A percentile compares a stretch with the other conserved stretches of the same genome.
Evolutionary conservation across 345 rosid species (phyloP).

Genomic region (Cardiospermum halicacabum): DNA sequence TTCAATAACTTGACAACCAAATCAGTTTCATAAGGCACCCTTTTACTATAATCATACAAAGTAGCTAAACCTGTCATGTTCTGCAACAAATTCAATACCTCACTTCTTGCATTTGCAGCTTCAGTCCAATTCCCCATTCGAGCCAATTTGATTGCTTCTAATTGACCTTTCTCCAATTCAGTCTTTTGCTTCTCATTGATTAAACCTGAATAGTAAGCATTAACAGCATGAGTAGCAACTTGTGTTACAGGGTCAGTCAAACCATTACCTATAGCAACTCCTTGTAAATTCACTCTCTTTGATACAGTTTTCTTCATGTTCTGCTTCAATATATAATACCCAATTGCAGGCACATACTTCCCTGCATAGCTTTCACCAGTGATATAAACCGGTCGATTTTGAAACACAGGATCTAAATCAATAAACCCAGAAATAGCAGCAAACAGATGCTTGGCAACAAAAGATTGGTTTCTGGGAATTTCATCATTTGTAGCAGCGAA

Average conservation of each 20-base stretch:
- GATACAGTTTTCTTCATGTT: slow-evolving; percentile 28
- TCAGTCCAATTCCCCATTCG: slow-evolving; percentile 45
- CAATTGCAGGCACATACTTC: slow-evolving; percentile 74
- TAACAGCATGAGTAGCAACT: slow-evolving; percentile 51
- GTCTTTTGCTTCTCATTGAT: slow-evolving; percentile 61
- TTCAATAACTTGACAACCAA: slow-evolving; percentile 37
- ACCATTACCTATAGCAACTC: slow-evolving; percentile 80
- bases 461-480: slow-evolving; percentile 52
- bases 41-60: slow-evolving; percentile 43
- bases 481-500: slow-evolving; percentile 49
- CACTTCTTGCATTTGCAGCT: slow-evolving; percentile 50
- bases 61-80: slow-evolving; percentile 79
- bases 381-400: slow-evolving; percentile 50
- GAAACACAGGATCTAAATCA: slow-evolving; percentile 37
- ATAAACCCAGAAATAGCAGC: slow-evolving; percentile 46
- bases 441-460: slow-evolving; percentile 62
- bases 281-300: slow-evolving; percentile 43
- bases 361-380: slow-evolving; percentile 89
- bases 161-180: slow-evolving; percentile 52
- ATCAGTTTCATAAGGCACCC: slow-evolving; percentile 38
- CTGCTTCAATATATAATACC: slow-evolving; percentile 55
- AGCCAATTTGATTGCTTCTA: slow-evolving; percentile 34
- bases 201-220: slow-evolving; percentile 54
- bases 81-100: slow-evolving; percentile 30
- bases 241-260: slow-evolving; percentile 69